Percentiles rank a stretch among this genome's conserved stretches.
Conservation (phyloP, 257 asterid genomes). For the Scutellaria barbata region DNA sequence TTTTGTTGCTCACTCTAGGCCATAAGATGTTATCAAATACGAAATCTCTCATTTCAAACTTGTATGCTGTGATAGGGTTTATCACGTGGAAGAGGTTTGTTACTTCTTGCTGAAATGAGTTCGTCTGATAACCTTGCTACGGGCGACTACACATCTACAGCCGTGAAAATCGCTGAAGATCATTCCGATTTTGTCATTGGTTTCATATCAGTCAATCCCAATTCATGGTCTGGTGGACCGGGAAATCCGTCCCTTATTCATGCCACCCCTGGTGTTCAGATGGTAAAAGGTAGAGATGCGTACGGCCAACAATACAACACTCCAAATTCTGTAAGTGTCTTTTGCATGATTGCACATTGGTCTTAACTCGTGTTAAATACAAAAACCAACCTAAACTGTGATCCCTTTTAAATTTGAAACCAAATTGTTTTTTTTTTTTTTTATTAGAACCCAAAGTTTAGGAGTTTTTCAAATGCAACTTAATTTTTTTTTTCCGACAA, state of each 20-base stretch:
- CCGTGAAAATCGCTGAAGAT: conserved; percentile 82
- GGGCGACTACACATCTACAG: conserved; percentile 87
- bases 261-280: conserved; percentile 92
- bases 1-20: conserved; percentile 2
- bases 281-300: conserved; percentile 88
- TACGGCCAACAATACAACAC: conserved; percentile 92
- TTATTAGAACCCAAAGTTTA: too few species aligned
- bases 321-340: conserved; percentile 73
- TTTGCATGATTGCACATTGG: neutral
- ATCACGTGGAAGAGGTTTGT: conserved; percentile 76
- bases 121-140: conserved; percentile 85
- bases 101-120: conserved; percentile 97
- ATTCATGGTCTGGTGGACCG: conserved; percentile 85
- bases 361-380: neutral
- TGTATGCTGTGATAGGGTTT: conserved; percentile 60
- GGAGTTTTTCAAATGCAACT: too few species aligned
- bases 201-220: conserved; percentile 91
- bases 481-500: too few species aligned
- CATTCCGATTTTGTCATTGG: conserved; percentile 91
- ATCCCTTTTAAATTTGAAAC: too few species aligned
- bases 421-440: too few species aligned
- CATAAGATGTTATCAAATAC: conserved; percentile 2
- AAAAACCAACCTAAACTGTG: too few species aligned
- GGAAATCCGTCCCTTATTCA: conserved; percentile 75
- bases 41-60: conserved; percentile 24